Conservation (phyloP, 1,139 yeast genomes). For the Geotrichum klebahnii region DNA sequence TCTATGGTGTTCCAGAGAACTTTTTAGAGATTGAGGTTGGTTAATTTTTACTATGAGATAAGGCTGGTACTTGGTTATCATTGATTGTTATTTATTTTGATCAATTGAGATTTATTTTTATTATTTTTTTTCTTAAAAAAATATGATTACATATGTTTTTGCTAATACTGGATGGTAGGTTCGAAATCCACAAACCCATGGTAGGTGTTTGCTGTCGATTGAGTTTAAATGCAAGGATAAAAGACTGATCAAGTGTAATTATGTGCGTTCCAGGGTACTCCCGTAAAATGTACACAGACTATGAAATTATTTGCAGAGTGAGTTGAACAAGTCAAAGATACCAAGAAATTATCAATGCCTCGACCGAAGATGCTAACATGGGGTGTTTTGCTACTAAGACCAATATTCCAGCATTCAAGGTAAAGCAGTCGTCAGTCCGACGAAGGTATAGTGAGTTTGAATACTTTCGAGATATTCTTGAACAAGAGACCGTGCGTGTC, state of each 20-base stretch:
- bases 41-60: too few relatives aligned
- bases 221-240: neutral
- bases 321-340: too few relatives aligned
- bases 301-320: slow-evolving; percentile 77
- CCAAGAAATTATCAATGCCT: neutral
- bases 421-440: slow-evolving; percentile 63
- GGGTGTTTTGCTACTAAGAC: slow-evolving; percentile 30
- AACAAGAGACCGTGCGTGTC: slow-evolving; percentile 70
- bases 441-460: slow-evolving; percentile 91
- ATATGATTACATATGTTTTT: neutral
- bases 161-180: slow-evolving; percentile 38
- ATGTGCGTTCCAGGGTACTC: slow-evolving; percentile 47
- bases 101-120: neutral
- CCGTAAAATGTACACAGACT: slow-evolving; percentile 75
- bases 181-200: slow-evolving; percentile 75
- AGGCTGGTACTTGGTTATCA: neutral
- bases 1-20: slow-evolving; percentile 92
- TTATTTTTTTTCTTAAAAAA: slow-evolving; percentile 14
- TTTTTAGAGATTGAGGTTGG: slow-evolving; percentile 82
- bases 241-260: slow-evolving; percentile 2
- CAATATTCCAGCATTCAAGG: slow-evolving; percentile 75
- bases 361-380: neutral
- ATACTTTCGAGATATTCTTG: slow-evolving; percentile 67
- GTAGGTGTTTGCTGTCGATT: too few relatives aligned
- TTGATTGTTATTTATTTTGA: too few relatives aligned